Evolutionary conservation across 768 basidiomycete species (phyloP).

Genomic region (Mycena polygramma): DNA sequence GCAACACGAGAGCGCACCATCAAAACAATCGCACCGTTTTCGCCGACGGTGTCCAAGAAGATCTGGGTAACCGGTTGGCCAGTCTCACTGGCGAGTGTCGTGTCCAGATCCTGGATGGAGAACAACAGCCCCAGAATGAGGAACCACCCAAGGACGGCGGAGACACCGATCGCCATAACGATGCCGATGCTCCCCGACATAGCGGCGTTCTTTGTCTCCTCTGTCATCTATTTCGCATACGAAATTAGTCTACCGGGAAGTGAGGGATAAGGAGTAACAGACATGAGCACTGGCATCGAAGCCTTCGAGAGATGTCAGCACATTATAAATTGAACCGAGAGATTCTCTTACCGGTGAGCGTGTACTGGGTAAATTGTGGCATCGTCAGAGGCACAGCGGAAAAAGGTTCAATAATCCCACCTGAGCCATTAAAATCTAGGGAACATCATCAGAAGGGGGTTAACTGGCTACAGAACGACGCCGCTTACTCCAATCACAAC

Average conservation of each 20-base stretch:
- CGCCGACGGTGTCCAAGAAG: slow-evolving; percentile 81
- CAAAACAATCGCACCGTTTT: slow-evolving; percentile 78
- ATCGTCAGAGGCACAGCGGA: slow-evolving; percentile 2
- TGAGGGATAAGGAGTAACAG: background rate
- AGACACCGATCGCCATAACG: slow-evolving; percentile 78
- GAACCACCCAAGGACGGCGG: slow-evolving; percentile 82
- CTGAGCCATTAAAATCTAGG: slow-evolving; percentile 76
- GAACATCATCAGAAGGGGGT: background rate
- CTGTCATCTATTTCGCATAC: slow-evolving; percentile 67
- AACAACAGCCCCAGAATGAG: slow-evolving; percentile 79
- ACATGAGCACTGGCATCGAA: slow-evolving; percentile 84
- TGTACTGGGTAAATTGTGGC: slow-evolving; percentile 56
- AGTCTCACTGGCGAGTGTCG: slow-evolving; percentile 64
- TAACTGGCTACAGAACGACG: background rate
- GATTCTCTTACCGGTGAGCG: slow-evolving; percentile 67
- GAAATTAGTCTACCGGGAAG: too few species aligned
- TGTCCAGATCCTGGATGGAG: slow-evolving; percentile 78
- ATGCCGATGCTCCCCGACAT: slow-evolving; percentile 79
- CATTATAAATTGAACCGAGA: background rate
- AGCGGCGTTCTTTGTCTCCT: slow-evolving; percentile 80
- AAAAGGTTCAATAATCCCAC: slow-evolving; percentile 41
- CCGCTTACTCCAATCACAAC: slow-evolving; percentile 69
- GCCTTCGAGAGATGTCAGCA: slow-evolving; percentile 50
- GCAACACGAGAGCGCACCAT: slow-evolving; percentile 60
- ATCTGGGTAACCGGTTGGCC: slow-evolving; percentile 86